Percentiles rank a stretch among this genome's conserved stretches.
Conservation (phyloP, 192 early-diverging fungal species). For the Linnemannia exigua region DNA sequence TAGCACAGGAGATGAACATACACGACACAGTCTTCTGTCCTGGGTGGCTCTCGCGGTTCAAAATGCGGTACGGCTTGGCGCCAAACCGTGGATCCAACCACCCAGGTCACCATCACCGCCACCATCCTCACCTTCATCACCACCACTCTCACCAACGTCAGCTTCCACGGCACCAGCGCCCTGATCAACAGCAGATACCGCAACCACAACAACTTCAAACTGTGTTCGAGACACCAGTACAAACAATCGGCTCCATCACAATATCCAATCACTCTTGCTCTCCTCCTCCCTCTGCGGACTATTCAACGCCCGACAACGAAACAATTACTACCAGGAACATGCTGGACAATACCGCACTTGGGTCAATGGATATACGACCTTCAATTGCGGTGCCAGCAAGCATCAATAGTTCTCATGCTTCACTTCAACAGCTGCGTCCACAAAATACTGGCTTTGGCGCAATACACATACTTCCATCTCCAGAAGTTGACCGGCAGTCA, state of each 20-base stretch:
- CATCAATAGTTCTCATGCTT: slow-evolving; percentile 24
- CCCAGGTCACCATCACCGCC: not conserved
- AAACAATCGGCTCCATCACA: slow-evolving; percentile 1
- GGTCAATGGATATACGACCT: slow-evolving; percentile 12
- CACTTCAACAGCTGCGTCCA: slow-evolving; percentile 8
- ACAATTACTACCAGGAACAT: not conserved
- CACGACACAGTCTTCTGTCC: slow-evolving; percentile 44
- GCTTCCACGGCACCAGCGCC: not conserved
- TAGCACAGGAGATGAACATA: slow-evolving; percentile 46
- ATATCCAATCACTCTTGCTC: slow-evolving; percentile 10
- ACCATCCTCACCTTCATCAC: not conserved
- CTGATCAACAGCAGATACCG: not conserved
- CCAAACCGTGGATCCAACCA: not conserved
- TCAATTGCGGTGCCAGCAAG: slow-evolving; percentile 28
- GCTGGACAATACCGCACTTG: not conserved
- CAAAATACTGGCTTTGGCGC: not conserved
- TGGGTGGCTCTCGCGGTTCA: slow-evolving; percentile 50
- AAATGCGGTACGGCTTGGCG: slow-evolving; percentile 28
- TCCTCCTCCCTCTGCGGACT: not conserved
- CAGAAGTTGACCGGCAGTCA: not conserved
- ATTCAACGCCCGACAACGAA: not conserved
- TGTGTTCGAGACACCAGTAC: not conserved
- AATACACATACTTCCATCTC: not conserved
- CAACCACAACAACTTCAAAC: not conserved
- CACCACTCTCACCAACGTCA: not conserved